These are phyloP conservation scores for Fraxinus platypoda DNA, from an alignment of 305 asterid species.

Conservation along the genomic window DNA sequence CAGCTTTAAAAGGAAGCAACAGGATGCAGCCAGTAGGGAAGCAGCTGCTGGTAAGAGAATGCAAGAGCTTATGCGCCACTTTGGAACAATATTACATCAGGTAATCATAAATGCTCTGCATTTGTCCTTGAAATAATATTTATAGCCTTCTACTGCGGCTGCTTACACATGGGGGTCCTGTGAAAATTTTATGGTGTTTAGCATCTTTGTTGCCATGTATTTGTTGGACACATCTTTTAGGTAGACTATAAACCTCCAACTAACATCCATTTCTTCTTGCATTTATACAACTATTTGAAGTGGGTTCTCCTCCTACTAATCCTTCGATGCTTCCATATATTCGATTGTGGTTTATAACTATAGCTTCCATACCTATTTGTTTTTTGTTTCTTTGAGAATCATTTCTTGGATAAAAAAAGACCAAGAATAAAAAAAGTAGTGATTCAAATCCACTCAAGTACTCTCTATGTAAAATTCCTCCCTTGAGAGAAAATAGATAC, in stretches of 20 bases:
- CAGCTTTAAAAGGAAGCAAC: slow-evolving; percentile 59
- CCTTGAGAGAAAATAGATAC: too few relatives aligned
- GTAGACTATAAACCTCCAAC: neutral
- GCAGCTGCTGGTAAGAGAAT: slow-evolving; percentile 80
- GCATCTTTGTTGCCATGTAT: neutral
- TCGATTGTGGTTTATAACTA: too few relatives aligned
- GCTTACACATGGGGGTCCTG: neutral
- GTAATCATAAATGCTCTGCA: slow-evolving; percentile 29
- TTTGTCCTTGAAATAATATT: neutral
- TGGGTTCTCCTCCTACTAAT: neutral
- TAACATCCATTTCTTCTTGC: neutral
- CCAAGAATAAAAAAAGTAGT: too few relatives aligned
- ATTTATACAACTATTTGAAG: neutral
- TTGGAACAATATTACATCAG: slow-evolving; percentile 58
- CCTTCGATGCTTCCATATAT: neutral
- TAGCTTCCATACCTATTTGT: too few relatives aligned
- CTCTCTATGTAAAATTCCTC: too few relatives aligned
- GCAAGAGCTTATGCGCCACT: slow-evolving; percentile 81
- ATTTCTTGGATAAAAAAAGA: too few relatives aligned
- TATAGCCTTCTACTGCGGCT: neutral
- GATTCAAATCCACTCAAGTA: too few relatives aligned
- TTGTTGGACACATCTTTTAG: neutral
- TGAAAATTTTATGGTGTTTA: neutral
- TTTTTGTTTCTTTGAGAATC: too few relatives aligned
- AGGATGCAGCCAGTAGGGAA: slow-evolving; percentile 65